Base-by-base conservation (phyloP, 2,329 filamentous ascomycete species). In the Nemania sp. region DNA sequence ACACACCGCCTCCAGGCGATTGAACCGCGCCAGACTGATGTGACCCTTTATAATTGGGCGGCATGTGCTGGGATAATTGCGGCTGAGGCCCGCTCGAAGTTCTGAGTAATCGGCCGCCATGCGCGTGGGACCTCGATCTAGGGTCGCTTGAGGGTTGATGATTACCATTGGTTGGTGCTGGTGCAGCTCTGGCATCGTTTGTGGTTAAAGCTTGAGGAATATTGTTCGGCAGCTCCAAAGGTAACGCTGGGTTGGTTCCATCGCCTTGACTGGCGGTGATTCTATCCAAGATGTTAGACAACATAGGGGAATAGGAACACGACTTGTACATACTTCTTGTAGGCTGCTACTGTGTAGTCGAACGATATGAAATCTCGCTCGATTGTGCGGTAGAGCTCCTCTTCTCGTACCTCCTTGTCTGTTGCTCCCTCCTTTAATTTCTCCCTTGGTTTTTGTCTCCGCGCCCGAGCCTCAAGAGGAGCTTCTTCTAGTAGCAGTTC, bases 291-390 rank as follows among this genome's bases (percentile, higher is more conserved):
- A 12, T 8, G 44, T 59, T 52, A 61, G 59, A 49, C 6, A 23
- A 8, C 3, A 24, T 17, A 24, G 8, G 15, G 7, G 11, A 36
- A 26, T 11, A 19, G 11, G 12, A 23, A 14, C 6, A 31, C 11
- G n/a, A 1, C 30, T n/a, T 19, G 39, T 42, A 26, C 54, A 40
- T 60, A 91, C 81, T 86, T 86, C 66, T 86, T 86, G 66, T 91
- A 93, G 3, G 86, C 88, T 17, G 90, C 86, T 3, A 86, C 75
- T 0, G 92, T 97, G 72, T 99, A 99, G 71, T 99, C 94, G 70
- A 97, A 99, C 1, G 92, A 90, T 69, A 89, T 86, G 68, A 97
- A 99, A 66, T 96, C 88, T 4, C 84, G 89, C 72, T 99, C 94
- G 57, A 99, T 97, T 82, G 95, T 89, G 60, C 86, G 86, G 70